phyloP scores from a whole-genome alignment of 768 basidiomycete species.

The Neoboletus magnificus region DNA sequence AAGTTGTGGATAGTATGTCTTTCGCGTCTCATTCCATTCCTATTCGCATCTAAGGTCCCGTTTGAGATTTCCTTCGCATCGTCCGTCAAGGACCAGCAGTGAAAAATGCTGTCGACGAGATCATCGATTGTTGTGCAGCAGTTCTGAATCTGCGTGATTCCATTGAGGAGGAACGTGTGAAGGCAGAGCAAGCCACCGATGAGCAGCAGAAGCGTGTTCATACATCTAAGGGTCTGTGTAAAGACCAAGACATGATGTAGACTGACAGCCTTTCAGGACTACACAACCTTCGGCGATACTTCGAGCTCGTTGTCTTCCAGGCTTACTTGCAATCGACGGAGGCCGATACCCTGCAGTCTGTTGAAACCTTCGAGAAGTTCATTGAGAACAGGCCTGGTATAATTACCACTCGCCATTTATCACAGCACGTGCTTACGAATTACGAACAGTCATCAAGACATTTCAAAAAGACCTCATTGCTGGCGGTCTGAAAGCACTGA shows the following conservation, averaged over 20 bases:
- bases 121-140: conserved; percentile 80
- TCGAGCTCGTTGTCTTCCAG: conserved; percentile 84
- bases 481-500: conserved; percentile 75
- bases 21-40: not conserved
- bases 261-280: conserved; percentile 46
- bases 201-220: conserved; percentile 62
- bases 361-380: conserved; percentile 77
- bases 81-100: conserved; percentile 83
- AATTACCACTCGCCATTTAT: not conserved
- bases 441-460: conserved; percentile 79
- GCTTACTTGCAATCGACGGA: conserved; percentile 80
- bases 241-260: not conserved
- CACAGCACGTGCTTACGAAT: not conserved
- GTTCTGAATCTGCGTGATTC: conserved; percentile 84
- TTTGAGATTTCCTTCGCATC: conserved; percentile 74
- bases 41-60: conserved; percentile 2
- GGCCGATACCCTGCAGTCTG: conserved; percentile 74
- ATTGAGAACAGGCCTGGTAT: conserved; percentile 82
- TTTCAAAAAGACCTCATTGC: conserved; percentile 86
- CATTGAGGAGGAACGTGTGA: conserved; percentile 78
- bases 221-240: conserved; percentile 63
- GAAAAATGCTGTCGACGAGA: conserved; percentile 82
- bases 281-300: conserved; percentile 80
- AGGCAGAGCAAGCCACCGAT: conserved; percentile 75
- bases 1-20: conserved; percentile 83